phyloP scores from a whole-genome alignment of 1,284 basidiomycete species.

The Trichosporon sp. region DNA sequence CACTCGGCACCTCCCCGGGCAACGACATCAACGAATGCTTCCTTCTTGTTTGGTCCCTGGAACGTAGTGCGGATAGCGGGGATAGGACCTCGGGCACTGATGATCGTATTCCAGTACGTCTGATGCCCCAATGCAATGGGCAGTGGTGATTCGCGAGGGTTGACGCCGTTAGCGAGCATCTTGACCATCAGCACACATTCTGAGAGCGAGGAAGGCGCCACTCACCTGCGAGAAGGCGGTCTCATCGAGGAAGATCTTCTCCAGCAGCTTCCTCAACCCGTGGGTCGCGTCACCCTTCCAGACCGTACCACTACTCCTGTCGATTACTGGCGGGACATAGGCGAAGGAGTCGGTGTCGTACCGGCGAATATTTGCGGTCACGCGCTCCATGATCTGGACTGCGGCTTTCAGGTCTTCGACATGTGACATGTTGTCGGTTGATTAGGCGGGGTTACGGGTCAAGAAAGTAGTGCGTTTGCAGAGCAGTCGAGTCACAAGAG shows the following conservation, averaged over 20 bases:
- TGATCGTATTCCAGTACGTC: conserved; percentile 63
- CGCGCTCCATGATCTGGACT: neutral
- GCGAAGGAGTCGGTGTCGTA: neutral
- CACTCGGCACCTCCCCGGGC: conserved; percentile 65
- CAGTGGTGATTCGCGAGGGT: conserved; percentile 29
- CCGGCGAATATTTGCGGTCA: neutral
- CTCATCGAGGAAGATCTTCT: conserved; percentile 8
- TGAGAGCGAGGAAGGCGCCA: neutral
- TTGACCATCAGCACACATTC: neutral
- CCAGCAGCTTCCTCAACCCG: conserved; percentile 26
- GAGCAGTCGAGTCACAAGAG: neutral
- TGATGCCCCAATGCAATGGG: conserved; percentile 38
- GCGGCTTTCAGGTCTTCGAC: neutral
- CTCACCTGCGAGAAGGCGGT: neutral
- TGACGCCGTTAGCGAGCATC: neutral
- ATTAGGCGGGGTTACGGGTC: neutral
- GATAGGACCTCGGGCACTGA: conserved; percentile 57
- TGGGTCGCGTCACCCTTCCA: conserved; percentile 29
- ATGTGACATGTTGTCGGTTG: neutral
- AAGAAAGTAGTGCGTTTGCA: neutral
- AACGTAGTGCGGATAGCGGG: conserved; percentile 50
- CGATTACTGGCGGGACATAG: conserved; percentile 13
- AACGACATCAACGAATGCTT: conserved; percentile 62
- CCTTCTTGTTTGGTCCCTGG: conserved; percentile 38
- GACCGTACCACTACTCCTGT: conserved; percentile 4